These are phyloP conservation scores for Geosmithia flava DNA, from an alignment of 2,329 filamentous ascomycete genomes.

Conservation along the genomic window DNA sequence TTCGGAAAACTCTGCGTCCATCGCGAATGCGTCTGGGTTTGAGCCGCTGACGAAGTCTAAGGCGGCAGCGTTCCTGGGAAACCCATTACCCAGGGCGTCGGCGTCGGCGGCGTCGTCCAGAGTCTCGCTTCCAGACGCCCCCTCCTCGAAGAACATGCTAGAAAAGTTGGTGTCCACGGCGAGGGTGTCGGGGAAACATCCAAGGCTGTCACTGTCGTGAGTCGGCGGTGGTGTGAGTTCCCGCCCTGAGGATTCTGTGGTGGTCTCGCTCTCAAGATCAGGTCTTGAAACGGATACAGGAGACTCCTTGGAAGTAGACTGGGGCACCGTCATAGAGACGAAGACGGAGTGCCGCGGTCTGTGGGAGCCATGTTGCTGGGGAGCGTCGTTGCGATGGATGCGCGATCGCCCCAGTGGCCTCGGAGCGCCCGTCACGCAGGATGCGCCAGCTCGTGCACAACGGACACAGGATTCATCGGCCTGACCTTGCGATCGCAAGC, in stretches of 20 bases:
- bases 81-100: too few relatives aligned
- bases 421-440: slow-evolving; percentile 4
- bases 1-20: too few relatives aligned
- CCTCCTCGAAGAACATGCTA: too few relatives aligned
- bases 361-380: not conserved
- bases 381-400: not conserved
- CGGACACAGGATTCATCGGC: slow-evolving; percentile 4
- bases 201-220: too few relatives aligned
- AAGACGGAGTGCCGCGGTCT: slow-evolving; percentile 1
- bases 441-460: slow-evolving; percentile 3
- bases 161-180: too few relatives aligned
- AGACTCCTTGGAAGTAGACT: not conserved
- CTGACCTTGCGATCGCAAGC: slow-evolving; percentile 2
- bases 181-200: too few relatives aligned
- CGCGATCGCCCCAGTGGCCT: slow-evolving; percentile 5
- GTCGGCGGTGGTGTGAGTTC: not conserved
- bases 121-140: too few relatives aligned
- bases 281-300: not conserved
- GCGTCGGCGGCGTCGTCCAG: too few relatives aligned
- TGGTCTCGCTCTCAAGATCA: not conserved
- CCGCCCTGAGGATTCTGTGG: too few relatives aligned
- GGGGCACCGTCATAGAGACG: not conserved
- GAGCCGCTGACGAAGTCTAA: too few relatives aligned
- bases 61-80: too few relatives aligned
- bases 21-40: too few relatives aligned